Percentiles rank a stretch among this genome's conserved stretches.
These are phyloP conservation scores for Leccinum subgranulosum DNA, from an alignment of 768 basidiomycete genomes.

Conservation along the genomic window DNA sequence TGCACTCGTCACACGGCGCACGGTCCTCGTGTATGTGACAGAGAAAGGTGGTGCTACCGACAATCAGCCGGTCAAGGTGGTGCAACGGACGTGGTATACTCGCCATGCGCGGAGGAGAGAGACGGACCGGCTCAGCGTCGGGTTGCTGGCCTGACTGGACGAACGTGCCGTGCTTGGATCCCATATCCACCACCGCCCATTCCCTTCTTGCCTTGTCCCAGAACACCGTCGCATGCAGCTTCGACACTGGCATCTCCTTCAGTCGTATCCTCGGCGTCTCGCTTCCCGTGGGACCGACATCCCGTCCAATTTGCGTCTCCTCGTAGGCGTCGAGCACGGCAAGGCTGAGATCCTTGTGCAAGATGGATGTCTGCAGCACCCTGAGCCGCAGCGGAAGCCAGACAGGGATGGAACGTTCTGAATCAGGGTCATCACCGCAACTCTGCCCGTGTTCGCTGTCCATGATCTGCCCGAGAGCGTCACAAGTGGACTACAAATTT, in stretches of 20 bases:
- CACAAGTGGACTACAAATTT: not conserved
- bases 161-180: constrained; percentile 82
- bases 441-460: constrained; percentile 7
- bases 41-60: constrained; percentile 69
- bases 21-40: constrained; percentile 66
- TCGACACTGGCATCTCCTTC: constrained; percentile 83
- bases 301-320: constrained; percentile 74
- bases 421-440: constrained; percentile 41
- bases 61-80: constrained; percentile 62
- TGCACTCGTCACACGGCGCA: constrained; percentile 62
- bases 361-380: constrained; percentile 39
- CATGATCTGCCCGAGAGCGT: constrained; percentile 5
- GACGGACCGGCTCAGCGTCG: constrained; percentile 38
- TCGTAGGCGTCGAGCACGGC: constrained; percentile 61
- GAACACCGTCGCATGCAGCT: constrained; percentile 72
- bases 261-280: constrained; percentile 64
- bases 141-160: constrained; percentile 31
- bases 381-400: constrained; percentile 44
- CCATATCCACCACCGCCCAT: constrained; percentile 83
- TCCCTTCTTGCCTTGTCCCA: constrained; percentile 58
- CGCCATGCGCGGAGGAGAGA: constrained; percentile 64
- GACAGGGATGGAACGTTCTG: constrained; percentile 34
- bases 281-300: constrained; percentile 49
- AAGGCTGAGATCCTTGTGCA: constrained; percentile 49
- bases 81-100: constrained; percentile 62